Evolutionary conservation across 2,329 filamentous ascomycete genomes (phyloP), one percentile per base, ranked within the genome.

Genomic region (Alternaria brassicae): DNA sequence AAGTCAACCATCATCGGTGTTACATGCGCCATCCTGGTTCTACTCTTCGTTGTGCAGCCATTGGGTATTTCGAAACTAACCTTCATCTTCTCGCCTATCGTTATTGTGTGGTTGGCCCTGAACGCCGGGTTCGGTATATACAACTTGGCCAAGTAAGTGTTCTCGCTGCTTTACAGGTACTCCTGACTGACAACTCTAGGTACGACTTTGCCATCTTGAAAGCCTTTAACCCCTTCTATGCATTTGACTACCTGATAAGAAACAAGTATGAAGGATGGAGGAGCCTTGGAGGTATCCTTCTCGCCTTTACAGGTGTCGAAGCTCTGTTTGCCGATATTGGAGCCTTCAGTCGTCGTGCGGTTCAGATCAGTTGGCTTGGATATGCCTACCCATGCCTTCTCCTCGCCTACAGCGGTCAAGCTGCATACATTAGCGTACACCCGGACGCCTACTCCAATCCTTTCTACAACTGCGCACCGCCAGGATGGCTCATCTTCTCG

Each of bases 271-370:
- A 84, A 5, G 88, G 86, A 0, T 91, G 89, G 88, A 81, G 80
- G 58, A 85, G 84, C 58, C 81, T 91, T 1, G 89, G 88, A n/a
- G 90, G 91, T 4, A 85, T 93, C 19, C 76, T 93, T 2, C 83
- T 93, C 9, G 85, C 88, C 3, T 93, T 93, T 69, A 93, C 91
- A 2, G 90, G 76, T 41, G 89, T 91, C n/a, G 91, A 93, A 73
- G 89, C 90, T 1, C 81, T 93, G 1, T 93, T 92, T 71, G 90
- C 91, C 3, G 90, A 93, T 68, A 81, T 93, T 6, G 91, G 90
- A 32, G 91, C 91, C 21, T 93, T 93, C 74, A 86, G 85, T 74
- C 83, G 85, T 50, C 67, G 60, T 21, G 89, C 91, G 0, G 87
- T 93, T 51, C 90, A 91, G 71, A 81, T 93, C 15, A 89, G 85